These are phyloP conservation scores for Trichoderma gamsii DNA, from an alignment of 495 filamentous ascomycete species.

Conservation along the genomic window DNA sequence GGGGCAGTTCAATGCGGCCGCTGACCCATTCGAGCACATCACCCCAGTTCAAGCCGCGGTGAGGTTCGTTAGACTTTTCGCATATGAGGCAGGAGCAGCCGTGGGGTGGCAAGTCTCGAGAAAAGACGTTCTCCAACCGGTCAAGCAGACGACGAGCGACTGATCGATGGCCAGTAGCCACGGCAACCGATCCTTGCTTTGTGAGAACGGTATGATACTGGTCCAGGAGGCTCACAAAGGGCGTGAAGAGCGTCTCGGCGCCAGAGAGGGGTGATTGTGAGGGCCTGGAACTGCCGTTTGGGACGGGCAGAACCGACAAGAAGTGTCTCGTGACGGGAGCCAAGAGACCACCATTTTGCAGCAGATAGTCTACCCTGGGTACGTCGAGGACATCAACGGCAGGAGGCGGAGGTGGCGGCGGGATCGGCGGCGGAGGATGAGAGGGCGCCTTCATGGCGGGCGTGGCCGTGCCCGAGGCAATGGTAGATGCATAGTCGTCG, in stretches of 20 bases:
- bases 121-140: slow-evolving; percentile 87
- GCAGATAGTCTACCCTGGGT: slow-evolving; percentile 81
- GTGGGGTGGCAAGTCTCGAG: slow-evolving; percentile 78
- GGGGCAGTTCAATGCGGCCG: slow-evolving; percentile 74
- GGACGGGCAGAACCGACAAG: slow-evolving; percentile 47
- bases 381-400: slow-evolving; percentile 53
- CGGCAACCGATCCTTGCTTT: slow-evolving; percentile 82
- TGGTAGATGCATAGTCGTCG: slow-evolving; percentile 24
- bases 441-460: slow-evolving; percentile 21
- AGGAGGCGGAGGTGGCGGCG: slow-evolving; percentile 78
- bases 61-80: slow-evolving; percentile 47
- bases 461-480: slow-evolving; percentile 31
- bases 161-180: slow-evolving; percentile 91
- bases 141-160: slow-evolving; percentile 91
- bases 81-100: slow-evolving; percentile 75
- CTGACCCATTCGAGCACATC: slow-evolving; percentile 91
- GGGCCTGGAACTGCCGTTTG: slow-evolving; percentile 40
- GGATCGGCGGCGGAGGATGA: slow-evolving; percentile 51
- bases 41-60: slow-evolving; percentile 84
- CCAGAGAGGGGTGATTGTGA: slow-evolving; percentile 49
- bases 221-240: slow-evolving; percentile 73
- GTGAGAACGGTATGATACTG: slow-evolving; percentile 75
- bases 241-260: slow-evolving; percentile 66
- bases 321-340: slow-evolving; percentile 60
- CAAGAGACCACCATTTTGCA: slow-evolving; percentile 76